phyloP scores from a whole-genome alignment of 2,329 filamentous ascomycete species.

The Fusarium compactum region DNA sequence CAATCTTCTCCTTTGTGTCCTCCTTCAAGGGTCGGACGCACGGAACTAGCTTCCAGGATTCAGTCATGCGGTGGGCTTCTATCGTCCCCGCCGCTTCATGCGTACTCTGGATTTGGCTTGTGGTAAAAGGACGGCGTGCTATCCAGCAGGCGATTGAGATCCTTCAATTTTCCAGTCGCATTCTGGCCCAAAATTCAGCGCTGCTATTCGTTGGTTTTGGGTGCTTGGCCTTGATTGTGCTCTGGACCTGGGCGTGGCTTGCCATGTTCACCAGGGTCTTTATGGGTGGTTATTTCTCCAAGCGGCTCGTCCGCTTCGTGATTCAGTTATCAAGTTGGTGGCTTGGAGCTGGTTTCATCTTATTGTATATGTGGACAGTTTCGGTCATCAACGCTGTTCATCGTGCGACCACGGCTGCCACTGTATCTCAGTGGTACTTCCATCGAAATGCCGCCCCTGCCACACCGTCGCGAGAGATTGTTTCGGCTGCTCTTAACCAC shows the following conservation, averaged over 20 bases:
- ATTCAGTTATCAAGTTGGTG: slow-evolving; percentile 93
- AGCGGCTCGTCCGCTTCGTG: slow-evolving; percentile 73
- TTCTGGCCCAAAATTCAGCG: slow-evolving; percentile 85
- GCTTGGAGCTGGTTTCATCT: slow-evolving; percentile 90
- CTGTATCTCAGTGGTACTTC: slow-evolving; percentile 99
- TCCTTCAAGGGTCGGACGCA: slow-evolving; percentile 84
- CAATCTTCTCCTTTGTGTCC: slow-evolving; percentile 88
- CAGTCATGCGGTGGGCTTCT: slow-evolving; percentile 87
- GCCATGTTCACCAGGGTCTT: slow-evolving; percentile 97
- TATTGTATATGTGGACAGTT: slow-evolving; percentile 96
- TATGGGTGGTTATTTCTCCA: slow-evolving; percentile 86
- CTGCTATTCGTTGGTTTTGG: slow-evolving; percentile 86
- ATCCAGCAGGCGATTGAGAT: slow-evolving; percentile 88
- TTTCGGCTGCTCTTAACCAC: slow-evolving; percentile 84
- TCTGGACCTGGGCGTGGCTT: slow-evolving; percentile 97
- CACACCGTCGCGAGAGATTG: slow-evolving; percentile 82
- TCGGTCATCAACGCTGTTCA: slow-evolving; percentile 90
- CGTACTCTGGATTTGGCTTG: slow-evolving; percentile 84
- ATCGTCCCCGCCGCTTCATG: slow-evolving; percentile 80
- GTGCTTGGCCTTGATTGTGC: slow-evolving; percentile 78
- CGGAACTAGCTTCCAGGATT: slow-evolving; percentile 86
- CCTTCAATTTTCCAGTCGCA: slow-evolving; percentile 90
- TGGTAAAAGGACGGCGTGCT: slow-evolving; percentile 82
- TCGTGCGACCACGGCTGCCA: slow-evolving; percentile 90
- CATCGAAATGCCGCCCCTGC: slow-evolving; percentile 86